Evolutionary conservation across 352 stramenopile genomes (phyloP), one percentile per base, ranked within the genome.

Genomic region (Peronospora belbahrii): DNA sequence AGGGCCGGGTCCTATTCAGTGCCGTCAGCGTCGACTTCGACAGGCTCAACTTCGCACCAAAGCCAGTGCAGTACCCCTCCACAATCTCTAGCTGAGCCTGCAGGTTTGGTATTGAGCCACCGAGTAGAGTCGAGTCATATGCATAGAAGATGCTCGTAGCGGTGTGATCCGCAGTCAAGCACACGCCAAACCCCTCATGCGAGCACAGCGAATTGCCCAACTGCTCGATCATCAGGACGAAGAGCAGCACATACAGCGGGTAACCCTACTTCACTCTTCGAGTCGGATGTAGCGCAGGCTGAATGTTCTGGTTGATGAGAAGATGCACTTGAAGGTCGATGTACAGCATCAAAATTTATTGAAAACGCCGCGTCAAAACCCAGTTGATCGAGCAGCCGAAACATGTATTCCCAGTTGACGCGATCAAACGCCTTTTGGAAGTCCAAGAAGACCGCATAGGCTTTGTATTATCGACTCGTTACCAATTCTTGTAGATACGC

Each of bases 341-440:
- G 14, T 41, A 46, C 13, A 53, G 24, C 1, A 53, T n/a, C 3
- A 11, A 17, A 14, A 55, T 44, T 38, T 14, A 54, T 7, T 10
- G 3, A 30, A 31, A 19, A 42, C 20, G 6, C 11, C 4, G 18
- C 4, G 4, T 19, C 18, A 32, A 33, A 34, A 6, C 35, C 24
- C 18, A 37, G 20, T 20, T 15, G 11, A 10, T 51, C 33, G 13
- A n/a, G n/a, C n/a, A n/a, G n/a, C n/a, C n/a, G n/a, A n/a, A n/a
- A n/a, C n/a, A n/a, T n/a, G n/a, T n/a, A n/a, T n/a, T n/a, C n/a
- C n/a, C n/a, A n/a, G n/a, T n/a, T n/a, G n/a, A n/a, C n/a, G n/a
- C n/a, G n/a, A n/a, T n/a, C n/a, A n/a, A n/a, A n/a, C n/a, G n/a
- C n/a, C n/a, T n/a, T n/a, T n/a, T n/a, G n/a, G n/a, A n/a, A n/a